A percentile compares a stretch with the other conserved stretches of the same genome.
phyloP scores from a whole-genome alignment of 768 basidiomycete species.

The Epithele typhae region DNA sequence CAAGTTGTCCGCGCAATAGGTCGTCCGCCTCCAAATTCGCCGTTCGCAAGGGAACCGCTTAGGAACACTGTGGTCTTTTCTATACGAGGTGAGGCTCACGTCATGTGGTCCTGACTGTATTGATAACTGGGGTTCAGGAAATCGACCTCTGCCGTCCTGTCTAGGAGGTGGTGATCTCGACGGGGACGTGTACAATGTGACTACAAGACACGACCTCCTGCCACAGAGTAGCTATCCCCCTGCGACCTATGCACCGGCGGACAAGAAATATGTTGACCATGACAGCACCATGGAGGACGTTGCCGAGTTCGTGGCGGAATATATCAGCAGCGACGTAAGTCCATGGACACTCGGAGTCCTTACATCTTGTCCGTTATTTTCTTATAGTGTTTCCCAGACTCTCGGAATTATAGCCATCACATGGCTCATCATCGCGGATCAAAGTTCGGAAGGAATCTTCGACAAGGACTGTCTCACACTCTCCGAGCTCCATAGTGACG shows the following conservation, averaged over 20 bases:
- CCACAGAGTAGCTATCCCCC: conserved; percentile 30
- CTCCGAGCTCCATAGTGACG: conserved; percentile 55
- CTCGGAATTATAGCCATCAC: conserved; percentile 59
- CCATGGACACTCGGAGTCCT: too few species aligned
- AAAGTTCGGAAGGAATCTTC: conserved; percentile 40
- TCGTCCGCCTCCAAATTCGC: conserved; percentile 47
- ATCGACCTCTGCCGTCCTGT: conserved; percentile 55
- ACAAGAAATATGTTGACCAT: conserved; percentile 38
- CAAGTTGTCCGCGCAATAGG: conserved; percentile 60
- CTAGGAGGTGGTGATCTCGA: conserved; percentile 71
- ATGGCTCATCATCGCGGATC: conserved; percentile 65
- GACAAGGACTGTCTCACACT: conserved; percentile 49
- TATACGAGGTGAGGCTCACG: conserved; percentile 38
- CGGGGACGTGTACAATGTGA: conserved; percentile 30
- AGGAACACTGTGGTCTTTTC: conserved; percentile 68
- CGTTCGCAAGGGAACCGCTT: conserved; percentile 46
- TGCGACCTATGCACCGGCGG: conserved; percentile 46
- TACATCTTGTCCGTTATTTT: too few species aligned
- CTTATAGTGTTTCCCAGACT: conserved; percentile 31
- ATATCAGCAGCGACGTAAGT: conserved; percentile 60
- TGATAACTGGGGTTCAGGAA: conserved; percentile 36
- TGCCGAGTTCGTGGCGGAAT: conserved; percentile 66
- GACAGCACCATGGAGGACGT: conserved; percentile 60
- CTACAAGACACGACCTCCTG: conserved; percentile 21
- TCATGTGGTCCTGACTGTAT: too few species aligned